phyloP scores from a whole-genome alignment of 2,329 filamentous ascomycete species.

The Orbilia brochopaga region DNA sequence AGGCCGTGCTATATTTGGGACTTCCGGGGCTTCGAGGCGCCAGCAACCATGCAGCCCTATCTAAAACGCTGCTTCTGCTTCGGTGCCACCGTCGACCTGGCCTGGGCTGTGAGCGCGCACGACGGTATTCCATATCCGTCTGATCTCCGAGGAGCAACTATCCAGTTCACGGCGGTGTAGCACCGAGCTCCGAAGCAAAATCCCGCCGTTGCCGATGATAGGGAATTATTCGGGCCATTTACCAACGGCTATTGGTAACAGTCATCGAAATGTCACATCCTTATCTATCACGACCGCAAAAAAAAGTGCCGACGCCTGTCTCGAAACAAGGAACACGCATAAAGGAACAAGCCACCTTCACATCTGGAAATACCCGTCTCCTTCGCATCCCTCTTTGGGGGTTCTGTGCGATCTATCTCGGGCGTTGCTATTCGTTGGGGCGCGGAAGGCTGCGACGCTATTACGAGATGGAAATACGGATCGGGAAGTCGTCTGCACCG shows the following conservation, averaged over 20 bases:
- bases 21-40: constrained; percentile 5
- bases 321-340: constrained; percentile 1
- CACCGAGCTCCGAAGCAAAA: background rate
- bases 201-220: background rate
- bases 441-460: constrained; percentile 39
- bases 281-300: background rate
- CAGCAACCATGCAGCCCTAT: background rate
- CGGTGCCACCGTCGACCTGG: constrained; percentile 26
- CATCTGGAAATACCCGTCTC: constrained; percentile 1
- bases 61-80: background rate
- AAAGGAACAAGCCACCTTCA: too few species aligned
- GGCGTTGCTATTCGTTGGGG: constrained; percentile 7
- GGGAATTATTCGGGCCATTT: background rate
- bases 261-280: background rate
- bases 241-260: background rate
- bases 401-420: background rate
- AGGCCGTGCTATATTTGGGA: background rate
- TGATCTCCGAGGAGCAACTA: constrained; percentile 4
- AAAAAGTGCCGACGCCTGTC: background rate
- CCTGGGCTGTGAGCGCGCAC: constrained; percentile 22
- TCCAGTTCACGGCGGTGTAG: constrained; percentile 11
- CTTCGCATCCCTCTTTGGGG: constrained; percentile 1
- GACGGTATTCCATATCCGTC: constrained; percentile 36
- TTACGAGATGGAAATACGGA: constrained; percentile 50
- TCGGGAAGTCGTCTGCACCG: constrained; percentile 42